A percentile compares a stretch with the other conserved stretches of the same genome.
Conservation (phyloP, 108 stramenopile genomes). For the Licmophora abbreviata region DNA sequence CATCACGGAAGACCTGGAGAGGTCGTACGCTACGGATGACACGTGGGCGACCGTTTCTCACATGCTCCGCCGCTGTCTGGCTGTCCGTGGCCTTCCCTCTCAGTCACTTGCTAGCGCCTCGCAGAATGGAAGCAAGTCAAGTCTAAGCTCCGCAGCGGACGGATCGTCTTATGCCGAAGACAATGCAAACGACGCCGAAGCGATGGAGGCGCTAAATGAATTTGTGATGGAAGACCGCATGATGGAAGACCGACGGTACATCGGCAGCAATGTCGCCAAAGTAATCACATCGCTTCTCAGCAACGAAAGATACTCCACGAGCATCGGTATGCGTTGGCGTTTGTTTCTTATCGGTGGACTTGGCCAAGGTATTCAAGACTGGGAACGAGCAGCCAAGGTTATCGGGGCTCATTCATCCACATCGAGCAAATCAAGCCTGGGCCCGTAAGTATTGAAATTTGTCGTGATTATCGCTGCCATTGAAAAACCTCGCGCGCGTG, state of each 20-base stretch:
- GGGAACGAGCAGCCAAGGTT: conserved; percentile 62
- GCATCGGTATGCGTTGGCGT: conserved; percentile 66
- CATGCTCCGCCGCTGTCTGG: conserved; percentile 69
- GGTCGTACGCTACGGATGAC: conserved; percentile 45
- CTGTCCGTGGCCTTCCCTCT: conserved; percentile 50
- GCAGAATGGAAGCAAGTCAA: background rate
- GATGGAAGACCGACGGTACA: conserved; percentile 61
- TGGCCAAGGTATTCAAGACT: conserved; percentile 61
- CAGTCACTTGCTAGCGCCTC: background rate
- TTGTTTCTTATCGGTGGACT: conserved; percentile 64
- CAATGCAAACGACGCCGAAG: conserved; percentile 5
- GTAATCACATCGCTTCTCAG: conserved; percentile 64
- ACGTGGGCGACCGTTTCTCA: conserved; percentile 80
- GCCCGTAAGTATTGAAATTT: background rate
- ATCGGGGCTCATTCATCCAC: conserved; percentile 24
- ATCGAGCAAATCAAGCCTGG: background rate
- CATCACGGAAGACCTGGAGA: conserved; percentile 51
- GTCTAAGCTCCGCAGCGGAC: background rate
- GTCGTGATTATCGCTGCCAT: background rate
- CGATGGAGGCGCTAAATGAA: conserved; percentile 55
- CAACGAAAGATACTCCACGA: conserved; percentile 41
- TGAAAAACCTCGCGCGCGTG: background rate
- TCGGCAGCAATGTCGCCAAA: conserved; percentile 67
- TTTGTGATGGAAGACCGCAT: conserved; percentile 67
- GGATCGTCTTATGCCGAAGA: background rate